These are phyloP conservation scores for Ailanthus altissimus DNA, from an alignment of 345 rosid genomes.

Conservation along the genomic window DNA sequence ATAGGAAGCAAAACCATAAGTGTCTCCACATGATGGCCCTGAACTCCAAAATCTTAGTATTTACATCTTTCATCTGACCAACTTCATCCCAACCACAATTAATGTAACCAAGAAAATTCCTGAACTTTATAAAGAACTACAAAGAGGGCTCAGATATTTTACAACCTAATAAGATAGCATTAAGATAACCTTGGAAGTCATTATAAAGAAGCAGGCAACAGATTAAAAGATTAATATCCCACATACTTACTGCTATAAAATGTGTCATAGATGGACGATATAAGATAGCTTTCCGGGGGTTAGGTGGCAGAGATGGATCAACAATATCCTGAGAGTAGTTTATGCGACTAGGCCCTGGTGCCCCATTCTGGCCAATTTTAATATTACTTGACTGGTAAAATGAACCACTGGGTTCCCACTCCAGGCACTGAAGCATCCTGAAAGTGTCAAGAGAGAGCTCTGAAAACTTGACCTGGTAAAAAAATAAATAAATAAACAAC, in stretches of 20 bases:
- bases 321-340: conserved; percentile 66
- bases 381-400: conserved; percentile 59
- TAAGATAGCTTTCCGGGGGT: conserved; percentile 84
- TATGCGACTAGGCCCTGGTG: conserved; percentile 52
- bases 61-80: not conserved
- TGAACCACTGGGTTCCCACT: conserved; percentile 98
- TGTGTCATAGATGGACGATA: conserved; percentile 87
- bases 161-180: not conserved
- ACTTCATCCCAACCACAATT: not conserved
- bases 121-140: conserved; percentile 7
- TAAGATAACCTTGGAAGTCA: conserved; percentile 3
- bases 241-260: conserved; percentile 78
- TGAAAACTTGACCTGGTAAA: conserved; percentile 82
- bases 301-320: conserved; percentile 90
- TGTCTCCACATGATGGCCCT: not conserved
- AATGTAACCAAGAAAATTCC: not conserved
- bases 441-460: conserved; percentile 93
- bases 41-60: not conserved
- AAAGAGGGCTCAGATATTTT: not conserved
- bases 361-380: conserved; percentile 60
- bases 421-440: conserved; percentile 97
- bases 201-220: conserved; percentile 11
- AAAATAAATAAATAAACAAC: not conserved
- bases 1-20: not conserved
- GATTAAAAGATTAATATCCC: not conserved